Percentiles rank a stretch among this genome's conserved stretches.
phyloP scores from a whole-genome alignment of 2,329 filamentous ascomycete species.

The Raffaelea arxii region DNA sequence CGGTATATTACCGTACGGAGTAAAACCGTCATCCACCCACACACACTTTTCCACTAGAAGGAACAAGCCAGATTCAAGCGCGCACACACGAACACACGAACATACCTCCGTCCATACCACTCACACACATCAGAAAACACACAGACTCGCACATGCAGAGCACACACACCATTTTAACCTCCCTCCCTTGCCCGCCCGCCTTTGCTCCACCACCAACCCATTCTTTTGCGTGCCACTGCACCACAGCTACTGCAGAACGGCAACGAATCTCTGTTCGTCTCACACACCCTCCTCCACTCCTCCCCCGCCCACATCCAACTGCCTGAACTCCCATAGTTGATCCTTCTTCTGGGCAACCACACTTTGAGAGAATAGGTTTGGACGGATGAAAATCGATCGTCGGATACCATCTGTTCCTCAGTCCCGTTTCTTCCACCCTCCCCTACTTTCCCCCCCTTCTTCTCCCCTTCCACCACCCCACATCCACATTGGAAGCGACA shows the following conservation, averaged over 20 bases:
- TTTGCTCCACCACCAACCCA: slow-evolving; percentile 1
- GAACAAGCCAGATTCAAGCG: too few relatives aligned
- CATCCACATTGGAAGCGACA: neutral
- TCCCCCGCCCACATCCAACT: neutral
- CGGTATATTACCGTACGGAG: too few relatives aligned
- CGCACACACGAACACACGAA: too few relatives aligned
- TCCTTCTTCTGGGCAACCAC: too few relatives aligned
- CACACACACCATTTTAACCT: slow-evolving; percentile 3
- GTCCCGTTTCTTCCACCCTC: neutral
- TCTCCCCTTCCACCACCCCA: neutral
- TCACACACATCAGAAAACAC: too few relatives aligned
- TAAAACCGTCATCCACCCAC: too few relatives aligned
- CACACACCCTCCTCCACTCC: neutral
- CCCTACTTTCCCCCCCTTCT: neutral
- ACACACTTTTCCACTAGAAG: too few relatives aligned
- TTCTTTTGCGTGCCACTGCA: neutral
- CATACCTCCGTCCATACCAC: too few relatives aligned
- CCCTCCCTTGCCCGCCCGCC: neutral
- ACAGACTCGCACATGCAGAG: neutral
- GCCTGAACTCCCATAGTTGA: neutral
- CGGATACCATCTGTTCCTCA: too few relatives aligned
- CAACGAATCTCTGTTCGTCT: neutral
- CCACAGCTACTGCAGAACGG: neutral
- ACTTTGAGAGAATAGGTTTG: too few relatives aligned
- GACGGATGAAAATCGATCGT: too few relatives aligned